phyloP scores from a whole-genome alignment of 192 early-diverging fungal species.

The Jimgerdemannia lactiflua region DNA sequence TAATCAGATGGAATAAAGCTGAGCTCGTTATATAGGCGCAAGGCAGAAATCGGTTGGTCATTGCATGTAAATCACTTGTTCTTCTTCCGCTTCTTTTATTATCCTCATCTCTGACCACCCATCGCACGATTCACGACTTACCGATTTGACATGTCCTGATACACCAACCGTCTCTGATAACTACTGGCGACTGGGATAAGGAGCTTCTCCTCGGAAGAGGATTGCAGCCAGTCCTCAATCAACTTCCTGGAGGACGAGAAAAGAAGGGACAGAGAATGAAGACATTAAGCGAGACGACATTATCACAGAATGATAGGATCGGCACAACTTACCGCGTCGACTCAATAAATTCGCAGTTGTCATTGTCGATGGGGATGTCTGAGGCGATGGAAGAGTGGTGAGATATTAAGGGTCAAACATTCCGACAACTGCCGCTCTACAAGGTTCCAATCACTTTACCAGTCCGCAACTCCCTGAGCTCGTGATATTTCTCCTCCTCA shows the following conservation, averaged over 20 bases:
- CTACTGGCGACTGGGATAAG: slow-evolving; percentile 48
- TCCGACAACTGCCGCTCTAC: neutral
- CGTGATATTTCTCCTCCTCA: slow-evolving; percentile 45
- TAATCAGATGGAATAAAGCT: neutral
- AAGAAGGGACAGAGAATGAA: neutral
- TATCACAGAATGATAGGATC: too few relatives aligned
- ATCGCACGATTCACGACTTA: slow-evolving; percentile 6
- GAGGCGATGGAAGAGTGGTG: neutral
- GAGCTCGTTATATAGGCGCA: neutral
- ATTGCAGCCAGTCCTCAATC: slow-evolving; percentile 43
- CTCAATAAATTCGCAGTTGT: slow-evolving; percentile 46
- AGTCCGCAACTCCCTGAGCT: slow-evolving; percentile 12
- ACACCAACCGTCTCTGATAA: slow-evolving; percentile 70
- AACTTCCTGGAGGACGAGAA: slow-evolving; percentile 8
- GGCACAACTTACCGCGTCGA: slow-evolving; percentile 30
- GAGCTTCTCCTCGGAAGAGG: slow-evolving; percentile 18
- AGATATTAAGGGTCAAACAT: neutral
- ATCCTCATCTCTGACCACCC: neutral
- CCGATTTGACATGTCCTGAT: slow-evolving; percentile 64
- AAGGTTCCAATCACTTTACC: neutral
- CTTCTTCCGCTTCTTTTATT: too few relatives aligned
- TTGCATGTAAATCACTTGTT: too few relatives aligned
- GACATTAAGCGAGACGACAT: neutral
- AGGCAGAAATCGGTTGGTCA: too few relatives aligned
- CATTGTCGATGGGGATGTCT: slow-evolving; percentile 51